Conservation (phyloP, 148 eudicot species). For the Persicaria tinctoria region DNA sequence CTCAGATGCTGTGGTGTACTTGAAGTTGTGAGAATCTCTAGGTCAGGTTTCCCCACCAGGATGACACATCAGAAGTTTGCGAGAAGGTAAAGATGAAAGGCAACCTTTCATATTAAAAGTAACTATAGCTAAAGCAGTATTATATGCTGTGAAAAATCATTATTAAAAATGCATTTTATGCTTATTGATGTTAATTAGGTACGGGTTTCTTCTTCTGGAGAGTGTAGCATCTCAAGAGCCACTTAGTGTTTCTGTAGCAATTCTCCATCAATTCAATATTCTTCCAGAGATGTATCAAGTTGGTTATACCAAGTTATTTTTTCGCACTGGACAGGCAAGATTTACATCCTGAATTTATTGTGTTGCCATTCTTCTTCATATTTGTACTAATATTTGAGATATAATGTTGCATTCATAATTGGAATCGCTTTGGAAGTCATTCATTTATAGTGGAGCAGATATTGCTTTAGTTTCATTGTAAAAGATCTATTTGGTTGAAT, state of each 20-base stretch:
- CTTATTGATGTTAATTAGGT: constrained; percentile 32
- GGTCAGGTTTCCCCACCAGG: constrained; percentile 91
- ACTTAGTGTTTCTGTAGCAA: constrained; percentile 76
- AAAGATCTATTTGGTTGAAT: not conserved
- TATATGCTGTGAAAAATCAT: not conserved
- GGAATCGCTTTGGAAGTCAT: not conserved
- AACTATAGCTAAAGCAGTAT: not conserved
- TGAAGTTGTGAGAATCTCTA: constrained; percentile 95
- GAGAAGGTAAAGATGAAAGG: constrained; percentile 49
- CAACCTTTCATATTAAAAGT: not conserved
- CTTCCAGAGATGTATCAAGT: constrained; percentile 96
- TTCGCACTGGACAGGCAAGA: constrained; percentile 93
- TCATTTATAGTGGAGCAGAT: not conserved
- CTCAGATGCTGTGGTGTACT: constrained; percentile 92
- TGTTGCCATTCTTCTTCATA: not conserved
- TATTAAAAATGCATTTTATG: not conserved
- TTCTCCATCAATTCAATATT: constrained; percentile 89
- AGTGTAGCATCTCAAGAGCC: constrained; percentile 79
- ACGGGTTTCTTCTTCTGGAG: constrained; percentile 83
- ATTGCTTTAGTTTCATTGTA: not conserved
- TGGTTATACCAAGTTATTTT: constrained; percentile 90
- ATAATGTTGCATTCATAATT: not conserved
- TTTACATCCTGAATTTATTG: not conserved
- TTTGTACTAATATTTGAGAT: not conserved
- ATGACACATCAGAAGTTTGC: constrained; percentile 93